These are phyloP conservation scores for Spiraea crenata DNA, from an alignment of 331 rosid genomes.

Conservation along the genomic window DNA sequence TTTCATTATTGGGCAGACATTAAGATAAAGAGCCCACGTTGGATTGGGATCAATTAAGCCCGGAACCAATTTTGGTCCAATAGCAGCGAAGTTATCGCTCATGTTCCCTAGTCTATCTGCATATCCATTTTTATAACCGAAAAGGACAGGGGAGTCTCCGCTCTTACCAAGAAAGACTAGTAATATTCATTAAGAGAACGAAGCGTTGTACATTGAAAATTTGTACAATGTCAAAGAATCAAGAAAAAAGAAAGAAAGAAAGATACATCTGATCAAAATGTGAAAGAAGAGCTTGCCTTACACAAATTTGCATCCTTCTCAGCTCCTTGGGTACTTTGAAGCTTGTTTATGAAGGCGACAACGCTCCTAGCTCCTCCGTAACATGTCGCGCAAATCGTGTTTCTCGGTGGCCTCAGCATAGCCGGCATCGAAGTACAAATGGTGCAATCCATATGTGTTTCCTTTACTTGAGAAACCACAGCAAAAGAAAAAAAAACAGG, in stretches of 20 bases:
- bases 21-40: not conserved
- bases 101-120: too few relatives aligned
- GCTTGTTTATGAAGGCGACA: constrained; percentile 44
- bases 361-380: constrained; percentile 73
- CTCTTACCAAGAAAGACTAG: too few relatives aligned
- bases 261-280: not conserved
- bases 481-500: not conserved
- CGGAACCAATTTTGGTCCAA: too few relatives aligned
- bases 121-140: too few relatives aligned
- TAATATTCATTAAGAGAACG: too few relatives aligned
- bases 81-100: too few relatives aligned
- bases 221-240: not conserved
- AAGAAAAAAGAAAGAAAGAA: not conserved
- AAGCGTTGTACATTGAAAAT: not conserved
- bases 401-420: constrained; percentile 83
- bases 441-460: constrained; percentile 60
- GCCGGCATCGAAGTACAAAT: constrained; percentile 73
- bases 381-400: constrained; percentile 68
- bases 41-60: not conserved
- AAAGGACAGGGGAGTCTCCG: too few relatives aligned
- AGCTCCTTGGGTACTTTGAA: constrained; percentile 33
- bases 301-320: constrained; percentile 29
- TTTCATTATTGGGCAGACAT: too few relatives aligned
- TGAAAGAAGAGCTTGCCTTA: constrained; percentile 73
- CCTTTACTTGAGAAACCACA: not conserved